Base-by-base conservation (phyloP, 352 stramenopile genomes). In the Blastocystis sp. region DNA sequence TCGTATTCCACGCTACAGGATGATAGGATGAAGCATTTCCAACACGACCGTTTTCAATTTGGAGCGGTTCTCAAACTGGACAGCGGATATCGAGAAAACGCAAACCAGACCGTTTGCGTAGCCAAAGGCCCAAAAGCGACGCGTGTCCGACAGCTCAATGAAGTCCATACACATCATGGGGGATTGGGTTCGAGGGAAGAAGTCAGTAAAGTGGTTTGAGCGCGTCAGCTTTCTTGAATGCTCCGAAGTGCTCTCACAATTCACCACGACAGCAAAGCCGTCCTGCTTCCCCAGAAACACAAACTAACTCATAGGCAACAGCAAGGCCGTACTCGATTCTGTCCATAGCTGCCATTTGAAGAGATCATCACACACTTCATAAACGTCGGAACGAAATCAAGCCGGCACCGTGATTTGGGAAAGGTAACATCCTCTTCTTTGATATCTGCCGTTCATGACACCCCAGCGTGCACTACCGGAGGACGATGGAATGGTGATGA, bases 81-180 rank as follows among this genome's bases (percentile, higher is more conserved):
- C 60, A 10, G 28, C 57, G n/a, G 28, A 42, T 11, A 84, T 52
- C 43, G 19, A 68, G 45, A 69, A 84, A 3, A 84, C 52, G 34
- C 74, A 84, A 7, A 84, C 57, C 2, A 68, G 48, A 14, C 74
- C 74, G 48, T 84, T 84, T 6, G n/a, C 45, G 52, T 84, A 84
- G 0, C 74, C 74, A 66, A 84, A 66, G 11, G 74, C 74, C 74
- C 74, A 84, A 1, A 84, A 28, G 19, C 74, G 48, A 24, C 66
- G 57, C 7, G 40, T 70, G 42, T 66, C 57, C 21, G 59, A 68
- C n/a, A 84, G n/a, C 11, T 42, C 21, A n/a, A 61, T 43, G n/a
- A 84, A 69, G 38, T 84, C 74, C 11, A 84, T 45, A 2, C 24
- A 84, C 19, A 84, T 52, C 6, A 84, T n/a, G 0, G 74, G 74